Base-by-base conservation (phyloP, 2,329 filamentous ascomycete species). In the Chalara sp. region DNA sequence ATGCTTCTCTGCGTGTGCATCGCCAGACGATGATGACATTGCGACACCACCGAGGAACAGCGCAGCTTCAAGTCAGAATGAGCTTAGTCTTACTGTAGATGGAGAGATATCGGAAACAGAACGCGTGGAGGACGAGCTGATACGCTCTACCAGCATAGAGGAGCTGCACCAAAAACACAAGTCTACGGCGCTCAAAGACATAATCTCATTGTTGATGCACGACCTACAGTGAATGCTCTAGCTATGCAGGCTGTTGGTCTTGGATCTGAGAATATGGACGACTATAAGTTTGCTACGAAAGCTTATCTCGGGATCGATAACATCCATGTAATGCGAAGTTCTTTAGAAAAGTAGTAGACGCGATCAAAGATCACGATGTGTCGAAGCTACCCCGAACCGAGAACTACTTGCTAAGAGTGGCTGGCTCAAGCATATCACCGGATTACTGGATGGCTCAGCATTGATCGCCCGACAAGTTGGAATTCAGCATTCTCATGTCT, bases 261-360 rank as follows among this genome's bases (percentile, higher is more conserved):
- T 66, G 93, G 93, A 2, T 96, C 92, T 0, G 93, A 99, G 69
- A 96, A 96, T 63, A 96, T 97, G 88, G 89, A 96, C 57, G 87
- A 96, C 68, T 99, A 99, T 72, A 89, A 86, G 55, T 92, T 91
- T 62, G 89, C 90, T 12, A 86, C 85, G 53, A 96, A 96, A 68
- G 86, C 86, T 32, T 99, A 95, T 65, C 78, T 99, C 50, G 93
- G 89, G 56, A 99, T 99, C 63, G 92, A 95, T 67, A 99, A 99
- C 66, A 97, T 99, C 53, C 93, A 99, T 64, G 90, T 96, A 55
- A 99, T 99, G 93, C 81, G 93, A 51, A 86, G 87, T 55, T 97
- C 92, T 1, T 75, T 99, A 33, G 84, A 86, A 60, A 92, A 86
- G 87, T 99, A 21, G 76, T 96, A 48, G 91, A 95, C 56, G 86